phyloP scores from a whole-genome alignment of 371 early-diverging fungal species.

The Rhizopus microsporus region DNA sequence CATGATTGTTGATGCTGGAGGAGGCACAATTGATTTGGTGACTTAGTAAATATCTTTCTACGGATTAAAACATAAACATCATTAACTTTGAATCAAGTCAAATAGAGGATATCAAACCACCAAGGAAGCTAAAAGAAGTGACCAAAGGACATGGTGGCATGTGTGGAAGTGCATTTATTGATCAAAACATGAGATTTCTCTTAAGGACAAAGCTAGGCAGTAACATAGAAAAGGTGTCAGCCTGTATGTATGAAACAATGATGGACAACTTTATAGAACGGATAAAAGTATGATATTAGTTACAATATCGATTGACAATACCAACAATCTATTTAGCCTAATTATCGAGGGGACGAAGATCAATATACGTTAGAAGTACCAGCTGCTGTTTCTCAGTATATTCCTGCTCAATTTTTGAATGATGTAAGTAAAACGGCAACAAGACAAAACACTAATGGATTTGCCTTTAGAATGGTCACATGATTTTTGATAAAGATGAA shows the following conservation, averaged over 20 bases:
- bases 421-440: constrained; percentile 19
- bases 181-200: constrained; percentile 59
- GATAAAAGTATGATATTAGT: constrained; percentile 44
- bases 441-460: constrained; percentile 11
- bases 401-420: constrained; percentile 16
- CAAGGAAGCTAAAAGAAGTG: constrained; percentile 50
- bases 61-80: not conserved
- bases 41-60: constrained; percentile 13
- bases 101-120: constrained; percentile 11
- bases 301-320: constrained; percentile 46
- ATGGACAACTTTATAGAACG: constrained; percentile 55
- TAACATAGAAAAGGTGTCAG: constrained; percentile 47
- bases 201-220: constrained; percentile 49
- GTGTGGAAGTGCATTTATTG: constrained; percentile 60
- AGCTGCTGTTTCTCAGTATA: constrained; percentile 18
- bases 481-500: constrained; percentile 52
- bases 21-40: constrained; percentile 41
- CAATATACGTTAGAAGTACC: constrained; percentile 35
- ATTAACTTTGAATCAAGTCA: not conserved
- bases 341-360: constrained; percentile 56
- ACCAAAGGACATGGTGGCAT: constrained; percentile 62
- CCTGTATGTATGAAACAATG: constrained; percentile 56
- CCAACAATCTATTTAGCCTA: constrained; percentile 46
- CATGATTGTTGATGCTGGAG: constrained; percentile 59
- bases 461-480: constrained; percentile 51